Evolutionary conservation across 1,139 yeast genomes (phyloP).

Genomic region (Ogataea hybrid): DNA sequence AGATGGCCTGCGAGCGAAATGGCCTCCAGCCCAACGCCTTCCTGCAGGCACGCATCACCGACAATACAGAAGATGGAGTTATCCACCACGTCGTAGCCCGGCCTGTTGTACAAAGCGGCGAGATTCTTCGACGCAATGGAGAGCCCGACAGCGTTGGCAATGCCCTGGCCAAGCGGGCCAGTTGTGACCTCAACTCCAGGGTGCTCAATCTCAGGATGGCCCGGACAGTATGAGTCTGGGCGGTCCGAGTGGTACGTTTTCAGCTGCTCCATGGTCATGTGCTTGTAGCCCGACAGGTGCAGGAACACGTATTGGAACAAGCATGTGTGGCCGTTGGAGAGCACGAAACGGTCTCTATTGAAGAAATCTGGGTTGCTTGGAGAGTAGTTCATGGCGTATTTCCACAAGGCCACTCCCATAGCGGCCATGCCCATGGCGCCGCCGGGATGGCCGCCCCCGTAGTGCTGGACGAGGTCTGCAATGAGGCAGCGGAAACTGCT

Average conservation of each 20-base stretch:
- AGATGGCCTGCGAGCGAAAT: conserved; percentile 95
- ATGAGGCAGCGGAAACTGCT: conserved; percentile 29
- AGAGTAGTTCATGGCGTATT: conserved; percentile 73
- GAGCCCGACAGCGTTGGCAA: conserved; percentile 92
- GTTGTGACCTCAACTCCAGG: conserved; percentile 98
- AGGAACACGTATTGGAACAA: conserved; percentile 84
- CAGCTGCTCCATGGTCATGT: conserved; percentile 78
- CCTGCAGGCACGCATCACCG: conserved; percentile 99
- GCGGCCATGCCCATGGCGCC: conserved; percentile 96
- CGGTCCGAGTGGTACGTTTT: conserved; percentile 76
- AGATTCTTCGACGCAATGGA: conserved; percentile 92
- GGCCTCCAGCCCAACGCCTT: conserved; percentile 96
- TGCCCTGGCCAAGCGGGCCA: conserved; percentile 99
- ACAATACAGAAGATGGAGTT: conserved; percentile 74
- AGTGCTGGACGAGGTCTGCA: conserved; percentile 36
- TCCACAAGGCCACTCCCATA: conserved; percentile 75
- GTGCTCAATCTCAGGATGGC: conserved; percentile 88
- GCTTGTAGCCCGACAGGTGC: conserved; percentile 76
- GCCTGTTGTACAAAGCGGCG: conserved; percentile 92
- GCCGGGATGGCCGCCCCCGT: conserved; percentile 87
- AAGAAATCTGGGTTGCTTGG: conserved; percentile 90
- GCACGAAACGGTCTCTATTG: conserved; percentile 92
- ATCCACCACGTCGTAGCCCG: conserved; percentile 64
- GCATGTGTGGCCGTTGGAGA: conserved; percentile 97
- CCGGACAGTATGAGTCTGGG: conserved; percentile 87